Evolutionary conservation across 352 stramenopile genomes (phyloP).

Genomic region (Pythium myriotylum): DNA sequence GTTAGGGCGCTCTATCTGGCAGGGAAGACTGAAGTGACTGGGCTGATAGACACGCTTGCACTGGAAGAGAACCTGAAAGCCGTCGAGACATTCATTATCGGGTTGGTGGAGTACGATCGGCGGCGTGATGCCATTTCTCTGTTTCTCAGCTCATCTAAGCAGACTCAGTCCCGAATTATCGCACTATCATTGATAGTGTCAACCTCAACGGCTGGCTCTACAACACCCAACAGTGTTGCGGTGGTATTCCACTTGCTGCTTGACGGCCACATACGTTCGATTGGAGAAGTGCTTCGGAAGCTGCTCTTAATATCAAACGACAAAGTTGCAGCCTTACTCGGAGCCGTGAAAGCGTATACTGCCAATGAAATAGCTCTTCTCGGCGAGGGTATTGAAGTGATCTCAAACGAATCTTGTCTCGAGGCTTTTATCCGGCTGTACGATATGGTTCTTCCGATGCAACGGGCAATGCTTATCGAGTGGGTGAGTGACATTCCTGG

Average conservation of each 20-base stretch:
- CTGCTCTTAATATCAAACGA: conserved; percentile 34
- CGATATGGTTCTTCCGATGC: conserved; percentile 27
- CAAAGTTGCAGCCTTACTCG: conserved; percentile 30
- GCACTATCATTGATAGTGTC: not conserved
- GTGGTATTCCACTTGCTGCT: conserved; percentile 59
- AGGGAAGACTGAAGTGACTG: conserved; percentile 47
- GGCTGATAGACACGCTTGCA: conserved; percentile 49
- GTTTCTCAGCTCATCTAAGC: conserved; percentile 44
- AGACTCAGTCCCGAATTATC: conserved; percentile 32
- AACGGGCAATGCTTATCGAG: conserved; percentile 36
- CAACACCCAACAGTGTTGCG: not conserved
- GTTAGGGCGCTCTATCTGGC: conserved; percentile 38
- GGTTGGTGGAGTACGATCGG: conserved; percentile 38
- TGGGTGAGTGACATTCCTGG: conserved; percentile 53
- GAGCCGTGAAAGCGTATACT: conserved; percentile 29
- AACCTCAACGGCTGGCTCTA: too few relatives aligned
- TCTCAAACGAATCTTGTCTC: conserved; percentile 29
- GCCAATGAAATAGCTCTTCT: conserved; percentile 40
- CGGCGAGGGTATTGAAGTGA: conserved; percentile 45
- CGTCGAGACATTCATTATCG: conserved; percentile 45
- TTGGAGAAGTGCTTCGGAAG: conserved; percentile 52
- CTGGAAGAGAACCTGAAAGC: conserved; percentile 25
- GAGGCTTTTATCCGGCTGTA: conserved; percentile 43
- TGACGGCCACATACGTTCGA: conserved; percentile 33
- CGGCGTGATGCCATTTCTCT: conserved; percentile 39